Base-by-base conservation (phyloP, 1,284 basidiomycete genomes). In the Sanghuangporus weigelae region DNA sequence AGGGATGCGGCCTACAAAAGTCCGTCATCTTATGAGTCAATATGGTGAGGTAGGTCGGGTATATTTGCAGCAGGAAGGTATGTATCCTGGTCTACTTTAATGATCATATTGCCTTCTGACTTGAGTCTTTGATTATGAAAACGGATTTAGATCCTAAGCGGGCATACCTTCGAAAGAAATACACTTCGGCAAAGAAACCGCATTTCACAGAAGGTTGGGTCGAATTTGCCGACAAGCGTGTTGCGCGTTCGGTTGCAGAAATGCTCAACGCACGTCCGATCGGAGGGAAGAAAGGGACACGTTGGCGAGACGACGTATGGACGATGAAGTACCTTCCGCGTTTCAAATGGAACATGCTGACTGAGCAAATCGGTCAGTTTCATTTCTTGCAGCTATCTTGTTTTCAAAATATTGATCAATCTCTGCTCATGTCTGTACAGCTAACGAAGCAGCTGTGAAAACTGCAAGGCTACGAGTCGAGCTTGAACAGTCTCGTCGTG, bases 271-370 rank as follows among this genome's bases (percentile, higher is more conserved):
- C 96, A 0, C 89, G 96, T 71, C 87, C 94, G 0, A 96, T 99
- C 67, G 97, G 95, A 7, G 94, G 95, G 2, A 96, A 95, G 79
- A 96, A 96, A 74, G 92, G 93, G 4, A 83, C 85, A 7, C 82
- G 93, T 64, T 98, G 94, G 93, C 82, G 93, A 71, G 95, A 99
- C 72, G 96, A 99, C 68, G 87, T 99, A 7, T 99, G 97, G 97
- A 98, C 97, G 51, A 97, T 99, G 95, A 96, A 96, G 74, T 99
- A 99, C 73, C 80, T 99, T 59, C 95, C 95, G 7, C 92, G 89
- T 68, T 99, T 98, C 82, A 98, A 97, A 74, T 99, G 97, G 97
- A 90, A 91, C 74, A 98, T 98, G 96, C 81, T 99, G 66, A 96
- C 94, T 11, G 97, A 98, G 76, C 96, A 98, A 83, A 90, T 99